Conservation (phyloP, 2,329 filamentous ascomycete species). For the Parafenestella ontariensis region DNA sequence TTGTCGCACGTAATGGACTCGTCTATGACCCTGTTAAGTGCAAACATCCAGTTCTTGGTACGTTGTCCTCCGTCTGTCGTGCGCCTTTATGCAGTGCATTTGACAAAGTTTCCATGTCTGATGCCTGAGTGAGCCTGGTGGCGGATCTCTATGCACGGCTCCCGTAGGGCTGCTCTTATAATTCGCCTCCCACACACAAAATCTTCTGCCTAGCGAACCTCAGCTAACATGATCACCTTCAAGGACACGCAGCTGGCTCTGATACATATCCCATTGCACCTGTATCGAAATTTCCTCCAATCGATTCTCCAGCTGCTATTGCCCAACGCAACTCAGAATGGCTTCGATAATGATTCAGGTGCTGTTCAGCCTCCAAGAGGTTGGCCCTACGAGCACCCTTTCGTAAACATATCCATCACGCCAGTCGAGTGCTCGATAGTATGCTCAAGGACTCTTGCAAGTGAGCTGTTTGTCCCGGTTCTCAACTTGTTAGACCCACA, state of each 20-base stretch:
- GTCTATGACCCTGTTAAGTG: slow-evolving; percentile 56
- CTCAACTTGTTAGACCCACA: slow-evolving; percentile 66
- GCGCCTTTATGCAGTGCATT: slow-evolving; percentile 27
- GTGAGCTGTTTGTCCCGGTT: slow-evolving; percentile 76
- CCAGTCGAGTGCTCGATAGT: slow-evolving; percentile 92
- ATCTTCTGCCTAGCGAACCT: slow-evolving; percentile 24
- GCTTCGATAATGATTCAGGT: slow-evolving; percentile 33
- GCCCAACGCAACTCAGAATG: slow-evolving; percentile 59
- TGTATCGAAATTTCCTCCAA: slow-evolving; percentile 80
- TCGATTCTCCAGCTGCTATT: slow-evolving; percentile 86
- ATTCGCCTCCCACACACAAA: slow-evolving; percentile 36
- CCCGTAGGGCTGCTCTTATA: slow-evolving; percentile 41
- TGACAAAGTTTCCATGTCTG: slow-evolving; percentile 23
- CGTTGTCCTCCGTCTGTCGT: slow-evolving; percentile 36
- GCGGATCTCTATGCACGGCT: slow-evolving; percentile 37
- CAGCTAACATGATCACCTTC: slow-evolving; percentile 47
- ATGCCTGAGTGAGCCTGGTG: slow-evolving; percentile 33
- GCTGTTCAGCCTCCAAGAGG: slow-evolving; percentile 45
- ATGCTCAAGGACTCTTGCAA: slow-evolving; percentile 78
- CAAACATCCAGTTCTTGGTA: slow-evolving; percentile 59
- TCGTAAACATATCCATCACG: slow-evolving; percentile 92
- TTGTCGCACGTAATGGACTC: slow-evolving; percentile 50
- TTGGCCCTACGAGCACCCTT: slow-evolving; percentile 69
- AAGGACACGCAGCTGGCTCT: slow-evolving; percentile 88
- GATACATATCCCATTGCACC: slow-evolving; percentile 84